Evolutionary conservation across 2,329 filamentous ascomycete genomes (phyloP).

Genomic region (Colletotrichum sp.): DNA sequence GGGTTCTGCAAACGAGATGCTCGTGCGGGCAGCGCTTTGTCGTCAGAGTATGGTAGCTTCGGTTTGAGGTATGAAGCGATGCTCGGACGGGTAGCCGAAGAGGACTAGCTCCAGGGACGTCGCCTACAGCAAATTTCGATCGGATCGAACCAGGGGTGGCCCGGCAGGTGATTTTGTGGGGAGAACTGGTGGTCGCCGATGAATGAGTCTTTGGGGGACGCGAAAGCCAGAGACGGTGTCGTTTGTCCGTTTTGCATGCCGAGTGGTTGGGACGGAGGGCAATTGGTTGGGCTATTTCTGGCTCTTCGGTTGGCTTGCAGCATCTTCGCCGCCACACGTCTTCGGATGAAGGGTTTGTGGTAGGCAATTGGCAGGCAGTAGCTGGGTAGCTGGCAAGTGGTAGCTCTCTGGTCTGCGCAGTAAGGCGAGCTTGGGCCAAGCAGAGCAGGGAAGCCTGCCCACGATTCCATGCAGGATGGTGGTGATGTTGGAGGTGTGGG

Average conservation of each 20-base stretch:
- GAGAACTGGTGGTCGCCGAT: not conserved
- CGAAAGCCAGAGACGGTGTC: not conserved
- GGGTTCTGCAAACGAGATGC: not conserved
- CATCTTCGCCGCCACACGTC: not conserved
- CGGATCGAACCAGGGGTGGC: constrained; percentile 1
- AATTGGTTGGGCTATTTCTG: not conserved
- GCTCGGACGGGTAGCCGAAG: not conserved
- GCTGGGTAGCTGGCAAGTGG: not conserved
- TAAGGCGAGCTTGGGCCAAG: not conserved
- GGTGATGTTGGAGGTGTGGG: not conserved
- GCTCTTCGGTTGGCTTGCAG: not conserved
- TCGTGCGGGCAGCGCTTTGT: constrained; percentile 10
- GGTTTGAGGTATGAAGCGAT: constrained; percentile 3
- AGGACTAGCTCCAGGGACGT: not conserved
- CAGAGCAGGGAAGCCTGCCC: not conserved
- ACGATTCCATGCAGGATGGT: not conserved
- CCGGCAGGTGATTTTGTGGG: not conserved
- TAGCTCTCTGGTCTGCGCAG: not conserved
- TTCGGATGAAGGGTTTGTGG: not conserved
- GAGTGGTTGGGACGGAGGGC: not conserved
- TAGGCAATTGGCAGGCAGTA: not conserved
- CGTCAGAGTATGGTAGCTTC: not conserved
- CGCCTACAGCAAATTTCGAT: constrained; percentile 2
- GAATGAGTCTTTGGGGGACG: not conserved
- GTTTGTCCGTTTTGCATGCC: not conserved